Base-by-base conservation (phyloP, 2,329 filamentous ascomycete genomes). In the Colletotrichum sublineola region DNA sequence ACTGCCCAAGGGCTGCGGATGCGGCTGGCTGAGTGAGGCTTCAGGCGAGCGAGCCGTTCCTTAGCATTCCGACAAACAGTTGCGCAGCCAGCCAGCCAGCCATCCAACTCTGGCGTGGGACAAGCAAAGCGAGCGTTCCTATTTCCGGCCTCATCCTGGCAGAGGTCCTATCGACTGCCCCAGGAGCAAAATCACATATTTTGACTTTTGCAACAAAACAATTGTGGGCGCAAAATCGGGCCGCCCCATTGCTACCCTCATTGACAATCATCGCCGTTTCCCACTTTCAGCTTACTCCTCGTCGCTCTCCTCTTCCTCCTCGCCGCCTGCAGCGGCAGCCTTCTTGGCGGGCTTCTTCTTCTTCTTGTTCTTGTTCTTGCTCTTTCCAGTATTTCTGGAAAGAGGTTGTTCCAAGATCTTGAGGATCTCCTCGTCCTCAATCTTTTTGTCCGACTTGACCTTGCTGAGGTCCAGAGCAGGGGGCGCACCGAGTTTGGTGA, bases 391-490 rank as follows among this genome's bases (percentile, higher is more conserved):
- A 85, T 94, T 93, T 85, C 94, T 94, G 76, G 92, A 87, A 78
- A 97, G 85, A 42, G 96, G 96, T 83, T 94, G 93, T 85, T 96
- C 95, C 63, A 99, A 89, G 75, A 98, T 96, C 88, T 96, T 94
- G 78, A 98, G 91, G 76, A 99, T 89, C 86, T 98, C 96, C 86
- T 97, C 94, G 76, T 98, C 96, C 76, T 91, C 92, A 80, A 99
- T 97, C 90, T 98, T 98, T 90, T 98, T 98, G 83, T 98, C 95
- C 44, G 94, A 92, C 89, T 97, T 93, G 88, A 92, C 90, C 86
- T 95, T 95, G 81, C 88, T 89, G 74, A 96, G 82, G 80, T 98
- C 94, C 75, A 93, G 88, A 31, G 91, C 82, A 74, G 93, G 91
- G 44, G 96, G 92, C 36, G 89, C 92, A 78, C 94, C 92, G 71